These are phyloP conservation scores for Aphanomyces astaci DNA, from an alignment of 352 stramenopile genomes.

Conservation along the genomic window DNA sequence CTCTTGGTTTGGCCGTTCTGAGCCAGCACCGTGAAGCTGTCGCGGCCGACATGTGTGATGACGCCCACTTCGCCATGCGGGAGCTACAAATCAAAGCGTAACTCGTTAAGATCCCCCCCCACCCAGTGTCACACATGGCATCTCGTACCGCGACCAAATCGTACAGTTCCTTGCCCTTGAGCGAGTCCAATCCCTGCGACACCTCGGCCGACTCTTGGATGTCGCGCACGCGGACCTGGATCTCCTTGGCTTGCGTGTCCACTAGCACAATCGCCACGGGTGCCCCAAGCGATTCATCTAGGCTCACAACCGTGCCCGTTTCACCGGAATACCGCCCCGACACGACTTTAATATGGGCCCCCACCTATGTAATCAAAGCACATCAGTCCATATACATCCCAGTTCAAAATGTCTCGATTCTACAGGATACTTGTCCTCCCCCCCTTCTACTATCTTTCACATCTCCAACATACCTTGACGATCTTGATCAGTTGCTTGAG, in stretches of 20 bases:
- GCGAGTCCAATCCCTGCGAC: conserved; percentile 80
- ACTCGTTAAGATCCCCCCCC: no score
- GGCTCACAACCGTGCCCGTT: conserved; percentile 82
- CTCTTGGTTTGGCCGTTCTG: conserved; percentile 75
- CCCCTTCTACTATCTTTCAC: no score
- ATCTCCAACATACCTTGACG: conserved; percentile 46
- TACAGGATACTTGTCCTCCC: no score
- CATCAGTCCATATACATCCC: no score
- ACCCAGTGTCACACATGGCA: not conserved
- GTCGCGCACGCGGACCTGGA: conserved; percentile 85
- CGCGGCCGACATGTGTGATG: conserved; percentile 85
- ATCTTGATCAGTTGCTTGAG: conserved; percentile 87
- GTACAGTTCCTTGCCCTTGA: conserved; percentile 86
- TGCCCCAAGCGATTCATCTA: conserved; percentile 75
- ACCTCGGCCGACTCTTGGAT: conserved; percentile 85
- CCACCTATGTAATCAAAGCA: conserved; percentile 31
- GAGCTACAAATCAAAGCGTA: conserved; percentile 32
- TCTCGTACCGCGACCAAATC: conserved; percentile 76
- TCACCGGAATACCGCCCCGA: conserved; percentile 84
- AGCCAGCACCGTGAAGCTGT: conserved; percentile 81
- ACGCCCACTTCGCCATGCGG: conserved; percentile 82
- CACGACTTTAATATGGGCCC: conserved; percentile 88
- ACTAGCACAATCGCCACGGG: conserved; percentile 83
- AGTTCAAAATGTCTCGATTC: no score
- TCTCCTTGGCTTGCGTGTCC: conserved; percentile 86